phyloP scores from a whole-genome alignment of 257 asterid species.

The Nicotiana paniculata region DNA sequence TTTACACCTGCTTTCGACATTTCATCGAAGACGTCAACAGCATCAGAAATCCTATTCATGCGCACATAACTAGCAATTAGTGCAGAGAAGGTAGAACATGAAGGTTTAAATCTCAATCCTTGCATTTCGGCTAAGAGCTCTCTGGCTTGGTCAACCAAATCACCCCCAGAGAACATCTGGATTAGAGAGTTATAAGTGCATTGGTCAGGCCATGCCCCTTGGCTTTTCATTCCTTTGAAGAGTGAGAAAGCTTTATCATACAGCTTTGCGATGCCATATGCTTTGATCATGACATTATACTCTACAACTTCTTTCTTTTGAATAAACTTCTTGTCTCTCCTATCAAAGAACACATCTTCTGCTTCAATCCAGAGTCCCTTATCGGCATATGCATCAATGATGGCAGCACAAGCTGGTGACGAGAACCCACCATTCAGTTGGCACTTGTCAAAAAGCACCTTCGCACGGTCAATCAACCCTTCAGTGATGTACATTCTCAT shows the following conservation, averaged over 20 bases:
- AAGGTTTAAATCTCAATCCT: conserved; percentile 52
- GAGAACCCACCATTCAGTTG: conserved; percentile 41
- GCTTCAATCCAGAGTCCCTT: conserved; percentile 83
- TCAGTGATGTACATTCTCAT: conserved; percentile 59
- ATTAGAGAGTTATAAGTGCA: conserved; percentile 82
- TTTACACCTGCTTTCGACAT: conserved; percentile 48
- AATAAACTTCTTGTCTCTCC: conserved; percentile 32
- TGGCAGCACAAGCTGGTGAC: conserved; percentile 59
- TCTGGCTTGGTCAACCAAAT: conserved; percentile 54
- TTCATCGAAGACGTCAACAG: conserved; percentile 54
- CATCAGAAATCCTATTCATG: conserved; percentile 47
- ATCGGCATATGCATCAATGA: conserved; percentile 78
- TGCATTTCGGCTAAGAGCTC: conserved; percentile 64
- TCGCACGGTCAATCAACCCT: conserved; percentile 54
- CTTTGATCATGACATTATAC: conserved; percentile 92
- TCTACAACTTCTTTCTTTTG: conserved; percentile 58
- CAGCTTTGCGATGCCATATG: conserved; percentile 68
- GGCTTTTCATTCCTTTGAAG: conserved; percentile 77
- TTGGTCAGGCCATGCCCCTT: conserved; percentile 90
- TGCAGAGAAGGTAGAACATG: conserved; percentile 63
- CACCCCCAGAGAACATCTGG: conserved; percentile 73
- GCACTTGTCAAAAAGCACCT: conserved; percentile 40
- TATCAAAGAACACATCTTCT: conserved; percentile 52
- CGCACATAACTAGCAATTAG: conserved; percentile 53
- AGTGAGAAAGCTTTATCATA: conserved; percentile 64